A percentile compares a stretch with the other conserved stretches of the same genome.
Conservation (phyloP, 495 filamentous ascomycete genomes). For the Eremomyces bilateralis region DNA sequence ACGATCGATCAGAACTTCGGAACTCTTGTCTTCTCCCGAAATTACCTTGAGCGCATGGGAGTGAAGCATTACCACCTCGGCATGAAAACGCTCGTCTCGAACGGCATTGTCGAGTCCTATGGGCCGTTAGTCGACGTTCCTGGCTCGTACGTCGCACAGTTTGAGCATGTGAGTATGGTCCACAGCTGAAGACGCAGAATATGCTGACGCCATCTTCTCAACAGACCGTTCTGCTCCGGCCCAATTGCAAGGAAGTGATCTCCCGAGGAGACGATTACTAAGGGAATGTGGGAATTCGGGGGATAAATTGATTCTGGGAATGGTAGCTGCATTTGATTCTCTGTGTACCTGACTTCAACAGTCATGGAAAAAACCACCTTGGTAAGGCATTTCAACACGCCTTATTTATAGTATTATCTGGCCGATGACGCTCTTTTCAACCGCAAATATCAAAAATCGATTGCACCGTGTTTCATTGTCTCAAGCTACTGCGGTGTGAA, state of each 20-base stretch:
- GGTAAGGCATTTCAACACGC: constrained; percentile 8
- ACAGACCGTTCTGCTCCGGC: constrained; percentile 26
- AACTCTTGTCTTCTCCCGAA: constrained; percentile 65
- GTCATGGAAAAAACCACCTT: constrained; percentile 5
- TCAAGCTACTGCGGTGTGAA: constrained; percentile 2
- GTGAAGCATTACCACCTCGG: constrained; percentile 78
- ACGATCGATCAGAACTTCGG: constrained; percentile 88
- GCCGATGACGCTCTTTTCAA: constrained; percentile 2
- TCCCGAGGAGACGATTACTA: constrained; percentile 30
- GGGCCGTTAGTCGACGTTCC: constrained; percentile 29
- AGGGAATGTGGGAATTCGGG: constrained; percentile 5
- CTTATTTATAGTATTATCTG: constrained; percentile 3
- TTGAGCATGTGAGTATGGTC: constrained; percentile 31
- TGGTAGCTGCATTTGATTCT: constrained; percentile 5
- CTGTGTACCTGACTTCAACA: constrained; percentile 10
- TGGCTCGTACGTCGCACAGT: constrained; percentile 37
- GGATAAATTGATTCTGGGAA: constrained; percentile 6
- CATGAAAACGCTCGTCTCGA: constrained; percentile 22
- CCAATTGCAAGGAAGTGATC: constrained; percentile 27
- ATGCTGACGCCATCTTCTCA: constrained; percentile 4
- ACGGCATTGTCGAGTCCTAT: constrained; percentile 33
- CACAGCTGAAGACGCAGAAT: constrained; percentile 1
- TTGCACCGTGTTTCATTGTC: constrained; percentile 2
- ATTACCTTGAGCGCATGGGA: constrained; percentile 68
- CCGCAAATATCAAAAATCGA: constrained; percentile 2